Base-by-base conservation (phyloP, 345 rosid genomes). In the Iberis pinnata region DNA sequence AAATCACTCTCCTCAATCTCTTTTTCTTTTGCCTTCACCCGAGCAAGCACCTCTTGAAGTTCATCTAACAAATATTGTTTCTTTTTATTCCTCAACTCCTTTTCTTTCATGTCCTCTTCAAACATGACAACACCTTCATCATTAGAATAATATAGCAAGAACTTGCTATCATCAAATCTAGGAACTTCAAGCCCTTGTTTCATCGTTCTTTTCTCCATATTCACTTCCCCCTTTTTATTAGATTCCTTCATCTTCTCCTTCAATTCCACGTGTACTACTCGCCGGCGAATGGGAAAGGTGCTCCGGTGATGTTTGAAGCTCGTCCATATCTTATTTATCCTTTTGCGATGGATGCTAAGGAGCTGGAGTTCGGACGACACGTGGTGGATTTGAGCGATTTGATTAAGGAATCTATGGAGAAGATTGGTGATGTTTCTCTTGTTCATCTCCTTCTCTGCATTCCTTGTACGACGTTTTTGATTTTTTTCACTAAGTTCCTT, bases 141-240 rank as follows among this genome's bases (percentile, higher is more conserved):
- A 8, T 41, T 77, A 9, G 95, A 89, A 70, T 74, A 84, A 56
- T 78, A 81, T 50, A 83, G 80, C 77, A 89, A 73, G 58, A 89
- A 89, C 69, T 80, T 86, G 49, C 69, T 82, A 61, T 89, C 86
- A 80, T 89, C 94, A 57, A 86, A 86, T 53, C 82, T 75, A 48
- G 83, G 88, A 41, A 89, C 97, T 71, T 86, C 94, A 9, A 74
- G 60, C 44, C 94, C 83, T 59, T 86, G 64, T 31, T 77, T 60
- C 69, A 83, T 41, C 12, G 73, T 70, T 59, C 97, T 75, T 80
- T 86, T n/a, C n/a, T n/a, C n/a, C n/a, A n/a, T n/a, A n/a, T n/a
- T n/a, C n/a, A n/a, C n/a, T n/a, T n/a, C n/a, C n/a, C n/a, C n/a
- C n/a, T n/a, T n/a, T n/a, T n/a, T n/a, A n/a, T n/a, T n/a, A n/a